Conservation (phyloP, 1,284 basidiomycete genomes). For the Ustilago crameri region DNA sequence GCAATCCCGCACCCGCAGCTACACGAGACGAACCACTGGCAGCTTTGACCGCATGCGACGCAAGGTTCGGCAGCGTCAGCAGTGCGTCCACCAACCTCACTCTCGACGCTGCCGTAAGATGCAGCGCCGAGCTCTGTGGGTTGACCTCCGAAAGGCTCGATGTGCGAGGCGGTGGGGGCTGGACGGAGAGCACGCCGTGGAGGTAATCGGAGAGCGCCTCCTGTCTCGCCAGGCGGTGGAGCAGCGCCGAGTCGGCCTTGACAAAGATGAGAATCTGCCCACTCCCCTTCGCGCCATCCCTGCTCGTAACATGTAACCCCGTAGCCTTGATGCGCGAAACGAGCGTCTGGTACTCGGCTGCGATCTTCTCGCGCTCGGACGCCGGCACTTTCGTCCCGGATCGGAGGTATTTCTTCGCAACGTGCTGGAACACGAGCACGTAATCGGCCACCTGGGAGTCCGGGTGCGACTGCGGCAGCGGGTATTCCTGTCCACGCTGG, state of each 20-base stretch:
- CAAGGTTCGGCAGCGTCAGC: conserved; percentile 42
- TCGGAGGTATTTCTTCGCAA: conserved; percentile 41
- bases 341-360: conserved; percentile 48
- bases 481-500: conserved; percentile 6
- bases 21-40: conserved; percentile 16
- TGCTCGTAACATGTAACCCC: conserved; percentile 55
- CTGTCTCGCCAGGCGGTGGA: conserved; percentile 29
- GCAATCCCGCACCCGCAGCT: conserved; percentile 54
- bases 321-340: conserved; percentile 40
- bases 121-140: conserved; percentile 8
- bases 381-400: conserved; percentile 39
- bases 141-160: conserved; percentile 22
- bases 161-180: conserved; percentile 37
- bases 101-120: conserved; percentile 52
- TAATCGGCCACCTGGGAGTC: conserved; percentile 55
- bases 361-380: conserved; percentile 32
- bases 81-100: conserved; percentile 56
- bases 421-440: conserved; percentile 58
- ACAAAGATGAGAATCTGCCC: conserved; percentile 63
- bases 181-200: conserved; percentile 52
- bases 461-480: conserved; percentile 30
- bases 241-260: conserved; percentile 30
- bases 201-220: conserved; percentile 60
- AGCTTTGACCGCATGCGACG: conserved; percentile 22
- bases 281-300: conserved; percentile 37